Evolutionary conservation across 169 alveolate genomes (phyloP), one percentile per base, ranked within the genome.

Genomic region (Ophryocystis elektroscirrha): DNA sequence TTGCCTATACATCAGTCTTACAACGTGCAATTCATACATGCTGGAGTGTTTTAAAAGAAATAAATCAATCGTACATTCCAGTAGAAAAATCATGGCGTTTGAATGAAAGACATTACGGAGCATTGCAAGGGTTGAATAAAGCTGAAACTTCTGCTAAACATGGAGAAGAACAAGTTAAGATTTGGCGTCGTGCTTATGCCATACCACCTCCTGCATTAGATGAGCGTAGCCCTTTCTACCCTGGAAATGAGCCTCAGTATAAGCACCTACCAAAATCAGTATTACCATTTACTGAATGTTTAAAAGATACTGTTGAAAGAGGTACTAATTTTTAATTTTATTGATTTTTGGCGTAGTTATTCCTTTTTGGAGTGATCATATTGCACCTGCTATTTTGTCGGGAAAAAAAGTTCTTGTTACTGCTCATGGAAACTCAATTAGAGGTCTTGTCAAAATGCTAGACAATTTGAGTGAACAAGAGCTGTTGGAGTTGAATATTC

Each of bases 341-440:
- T n/a, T n/a, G n/a, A n/a, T n/a, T n/a, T 0, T 24, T 2, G 1
- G 28, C 43, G 50, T 58, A 47, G 67, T 59, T 26, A 59, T 81
- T 22, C 97, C 98, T 5, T 85, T 60, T 67, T 91, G 94, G 92
- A 73, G 78, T 59, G 92, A 82, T 58, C 63, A 59, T 16, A 87
- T 91, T 39, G 88, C 85, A 30, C 96, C 95, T 1, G 73, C 71
- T 19, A 58, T 88, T 48, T 67, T 83, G 56, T 73, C 69, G 16
- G 96, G 94, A 5, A 69, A 84, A 61, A 80, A 77, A 19, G 92
- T 88, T 16, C 65, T 88, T 32, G 85, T 88, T 27, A 81, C 71
- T 25, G 98, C 98, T 20, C 98, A 92, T 63, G 98, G 98, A n/a
- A 92, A 92, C 74, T 81, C 95, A 22, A 69, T 92, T 29, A 75